Evolutionary conservation across 306 rosid genomes (phyloP).

Genomic region (Dryas alaskensis): DNA sequence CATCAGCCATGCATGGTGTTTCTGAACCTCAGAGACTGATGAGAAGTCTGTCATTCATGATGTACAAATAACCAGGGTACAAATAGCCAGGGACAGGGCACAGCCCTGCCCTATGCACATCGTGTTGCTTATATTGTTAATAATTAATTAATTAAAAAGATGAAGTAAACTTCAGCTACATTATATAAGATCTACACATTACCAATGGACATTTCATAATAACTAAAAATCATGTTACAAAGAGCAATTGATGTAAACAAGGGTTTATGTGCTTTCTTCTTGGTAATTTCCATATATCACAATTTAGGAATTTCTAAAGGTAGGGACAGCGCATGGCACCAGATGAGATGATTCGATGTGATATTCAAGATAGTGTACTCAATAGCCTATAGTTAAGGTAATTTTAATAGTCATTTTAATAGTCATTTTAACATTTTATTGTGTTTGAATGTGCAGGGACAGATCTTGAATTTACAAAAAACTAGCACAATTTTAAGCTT

Average conservation of each 20-base stretch:
- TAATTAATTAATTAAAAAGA: background rate
- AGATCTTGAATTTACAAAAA: background rate
- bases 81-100: background rate
- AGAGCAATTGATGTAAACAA: background rate
- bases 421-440: too few species aligned
- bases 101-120: background rate
- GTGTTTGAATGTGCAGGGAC: background rate
- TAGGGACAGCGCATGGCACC: background rate
- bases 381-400: background rate
- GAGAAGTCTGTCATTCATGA: background rate
- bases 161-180: background rate
- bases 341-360: background rate
- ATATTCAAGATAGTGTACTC: background rate
- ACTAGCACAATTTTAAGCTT: background rate
- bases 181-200: background rate
- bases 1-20: too few species aligned
- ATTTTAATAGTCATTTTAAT: too few species aligned
- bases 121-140: background rate
- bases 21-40: background rate
- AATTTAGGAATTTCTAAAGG: background rate
- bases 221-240: background rate
- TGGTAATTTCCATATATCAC: background rate
- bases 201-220: background rate
- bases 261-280: background rate
- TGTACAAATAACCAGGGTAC: background rate